Conservation (phyloP, 2,329 filamentous ascomycete genomes). For the Arthrobotrys conoides region DNA sequence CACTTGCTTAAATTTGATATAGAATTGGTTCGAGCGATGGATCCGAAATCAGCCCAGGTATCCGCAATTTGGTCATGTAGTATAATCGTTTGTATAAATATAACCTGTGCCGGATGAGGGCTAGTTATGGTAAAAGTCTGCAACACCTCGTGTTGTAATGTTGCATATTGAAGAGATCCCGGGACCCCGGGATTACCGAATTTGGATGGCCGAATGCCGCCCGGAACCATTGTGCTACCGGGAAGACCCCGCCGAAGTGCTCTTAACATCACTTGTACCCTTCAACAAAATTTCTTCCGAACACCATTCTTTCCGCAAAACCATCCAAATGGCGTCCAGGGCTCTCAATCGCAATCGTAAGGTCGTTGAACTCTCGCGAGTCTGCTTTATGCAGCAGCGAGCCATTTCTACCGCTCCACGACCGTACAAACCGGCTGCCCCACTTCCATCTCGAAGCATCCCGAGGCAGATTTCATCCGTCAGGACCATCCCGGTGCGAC, state of each 20-base stretch:
- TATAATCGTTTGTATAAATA: too few species aligned
- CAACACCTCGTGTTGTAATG: constrained; percentile 9
- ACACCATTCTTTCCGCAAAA: constrained; percentile 2
- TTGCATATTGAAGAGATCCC: neutral
- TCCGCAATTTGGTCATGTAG: too few species aligned
- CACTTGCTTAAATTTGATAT: too few species aligned
- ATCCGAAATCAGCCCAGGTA: neutral
- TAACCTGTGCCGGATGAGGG: neutral
- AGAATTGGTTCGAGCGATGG: too few species aligned
- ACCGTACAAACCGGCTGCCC: constrained; percentile 29
- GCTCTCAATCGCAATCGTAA: constrained; percentile 45
- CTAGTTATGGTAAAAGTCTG: neutral
- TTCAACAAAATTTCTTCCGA: constrained; percentile 43
- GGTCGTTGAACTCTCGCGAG: constrained; percentile 40
- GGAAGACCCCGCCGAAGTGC: constrained; percentile 29
- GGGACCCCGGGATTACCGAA: constrained; percentile 8
- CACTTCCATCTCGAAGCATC: constrained; percentile 14
- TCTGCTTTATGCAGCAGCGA: constrained; percentile 41
- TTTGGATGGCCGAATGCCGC: constrained; percentile 42
- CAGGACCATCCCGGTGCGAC: constrained; percentile 30
- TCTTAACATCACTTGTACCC: neutral
- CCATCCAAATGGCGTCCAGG: constrained; percentile 47
- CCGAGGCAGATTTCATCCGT: constrained; percentile 16
- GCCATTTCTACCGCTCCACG: constrained; percentile 38
- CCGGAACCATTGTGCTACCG: constrained; percentile 12